Percentiles rank a stretch among this genome's conserved stretches.
These are phyloP conservation scores for Cucurbita maxima DNA, from an alignment of 306 rosid species.

Conservation along the genomic window DNA sequence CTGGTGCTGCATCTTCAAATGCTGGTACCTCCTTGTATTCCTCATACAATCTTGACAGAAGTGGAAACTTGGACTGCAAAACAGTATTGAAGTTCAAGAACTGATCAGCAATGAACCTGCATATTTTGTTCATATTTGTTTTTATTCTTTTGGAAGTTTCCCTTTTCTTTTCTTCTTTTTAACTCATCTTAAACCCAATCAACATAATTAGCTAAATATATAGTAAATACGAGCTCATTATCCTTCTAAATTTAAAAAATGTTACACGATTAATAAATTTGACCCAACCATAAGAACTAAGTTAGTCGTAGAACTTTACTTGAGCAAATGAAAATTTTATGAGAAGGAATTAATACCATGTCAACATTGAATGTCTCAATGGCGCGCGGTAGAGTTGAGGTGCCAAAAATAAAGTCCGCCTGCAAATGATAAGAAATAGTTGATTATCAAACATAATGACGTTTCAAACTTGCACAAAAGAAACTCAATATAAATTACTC, in stretches of 20 bases:
- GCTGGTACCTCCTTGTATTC: constrained; percentile 41
- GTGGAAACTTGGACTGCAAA: constrained; percentile 45
- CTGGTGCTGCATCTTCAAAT: constrained; percentile 48
- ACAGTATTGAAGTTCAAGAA: background rate
- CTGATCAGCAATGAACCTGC: too few species aligned
- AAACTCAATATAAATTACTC: too few species aligned
- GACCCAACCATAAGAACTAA: background rate
- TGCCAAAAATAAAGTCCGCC: constrained; percentile 85
- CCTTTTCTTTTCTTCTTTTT: too few species aligned
- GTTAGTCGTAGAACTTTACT: too few species aligned
- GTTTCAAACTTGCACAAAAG: background rate
- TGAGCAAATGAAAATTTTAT: too few species aligned
- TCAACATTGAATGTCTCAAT: constrained; percentile 28
- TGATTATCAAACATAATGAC: background rate
- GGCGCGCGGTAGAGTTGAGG: constrained; percentile 49
- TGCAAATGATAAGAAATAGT: constrained; percentile 18
- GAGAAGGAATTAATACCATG: constrained; percentile 26
- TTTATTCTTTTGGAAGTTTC: too few species aligned
- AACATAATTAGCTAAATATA: too few species aligned
- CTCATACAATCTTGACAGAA: constrained; percentile 43
- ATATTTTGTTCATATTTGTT: too few species aligned
- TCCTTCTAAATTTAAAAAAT: too few species aligned
- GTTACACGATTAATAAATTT: too few species aligned
- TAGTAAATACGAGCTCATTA: too few species aligned
- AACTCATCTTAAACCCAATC: too few species aligned